phyloP scores from a whole-genome alignment of 805 yeast species.

The Wickerhamiella qilinensis region DNA sequence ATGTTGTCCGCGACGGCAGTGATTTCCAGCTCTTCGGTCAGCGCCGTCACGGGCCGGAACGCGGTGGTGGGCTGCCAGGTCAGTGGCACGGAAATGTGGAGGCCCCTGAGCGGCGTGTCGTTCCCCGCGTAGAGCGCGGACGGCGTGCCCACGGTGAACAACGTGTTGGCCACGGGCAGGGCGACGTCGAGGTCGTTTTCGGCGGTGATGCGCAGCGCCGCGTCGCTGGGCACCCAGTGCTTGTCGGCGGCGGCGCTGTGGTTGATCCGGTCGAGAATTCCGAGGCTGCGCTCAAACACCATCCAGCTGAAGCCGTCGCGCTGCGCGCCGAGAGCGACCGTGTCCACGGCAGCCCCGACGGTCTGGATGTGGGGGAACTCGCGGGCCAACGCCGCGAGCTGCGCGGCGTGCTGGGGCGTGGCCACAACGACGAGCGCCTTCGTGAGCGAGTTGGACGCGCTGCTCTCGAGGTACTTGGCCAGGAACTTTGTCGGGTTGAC shows the following conservation, averaged over 20 bases:
- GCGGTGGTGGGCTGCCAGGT: neutral
- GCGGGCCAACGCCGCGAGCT: conserved; percentile 11
- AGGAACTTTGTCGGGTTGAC: conserved; percentile 13
- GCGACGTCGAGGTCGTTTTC: conserved; percentile 9
- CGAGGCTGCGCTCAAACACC: conserved; percentile 9
- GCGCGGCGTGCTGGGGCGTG: conserved; percentile 22
- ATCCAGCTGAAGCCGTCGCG: conserved; percentile 18
- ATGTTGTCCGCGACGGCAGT: conserved; percentile 42
- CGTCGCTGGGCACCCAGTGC: conserved; percentile 11
- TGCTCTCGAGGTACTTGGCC: conserved; percentile 10
- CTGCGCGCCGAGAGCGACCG: conserved; percentile 20
- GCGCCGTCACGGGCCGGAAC: conserved; percentile 10
- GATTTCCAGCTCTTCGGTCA: conserved; percentile 22
- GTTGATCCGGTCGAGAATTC: conserved; percentile 11
- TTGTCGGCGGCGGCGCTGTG: conserved; percentile 1
- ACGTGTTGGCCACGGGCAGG: conserved; percentile 21
- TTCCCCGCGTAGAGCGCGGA: conserved; percentile 9
- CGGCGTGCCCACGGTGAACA: conserved; percentile 17
- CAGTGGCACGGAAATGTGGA: conserved; percentile 11
- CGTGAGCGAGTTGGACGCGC: conserved; percentile 11
- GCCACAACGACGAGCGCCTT: conserved; percentile 18
- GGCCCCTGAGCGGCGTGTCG: conserved; percentile 7
- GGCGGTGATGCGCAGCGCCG: conserved; percentile 2
- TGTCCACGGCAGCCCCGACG: conserved; percentile 18
- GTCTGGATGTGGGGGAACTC: conserved; percentile 14